These are phyloP conservation scores for Amylocystis lapponica DNA, from an alignment of 768 basidiomycete species.

Conservation along the genomic window DNA sequence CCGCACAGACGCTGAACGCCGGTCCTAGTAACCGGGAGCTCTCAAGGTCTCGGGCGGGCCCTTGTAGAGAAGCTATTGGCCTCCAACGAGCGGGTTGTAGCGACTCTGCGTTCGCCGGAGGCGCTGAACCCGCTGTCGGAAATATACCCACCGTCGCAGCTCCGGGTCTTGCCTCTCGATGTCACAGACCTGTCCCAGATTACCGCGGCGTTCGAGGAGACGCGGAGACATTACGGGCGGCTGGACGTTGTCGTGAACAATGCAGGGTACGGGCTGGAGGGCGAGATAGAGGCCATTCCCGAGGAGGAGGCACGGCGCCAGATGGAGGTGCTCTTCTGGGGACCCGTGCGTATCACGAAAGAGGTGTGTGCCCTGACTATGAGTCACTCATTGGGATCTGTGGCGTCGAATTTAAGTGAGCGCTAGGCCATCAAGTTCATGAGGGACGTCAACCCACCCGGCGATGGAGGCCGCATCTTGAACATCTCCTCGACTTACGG, in stretches of 20 bases:
- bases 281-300: constrained; percentile 32
- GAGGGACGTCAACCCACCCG: constrained; percentile 13
- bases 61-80: constrained; percentile 25
- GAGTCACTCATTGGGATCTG: too few species aligned
- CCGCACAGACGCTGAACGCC: too few species aligned
- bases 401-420: too few species aligned
- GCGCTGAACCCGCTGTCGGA: constrained; percentile 19
- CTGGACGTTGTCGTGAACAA: constrained; percentile 30
- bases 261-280: constrained; percentile 17
- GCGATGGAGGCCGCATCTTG: constrained; percentile 20
- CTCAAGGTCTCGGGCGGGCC: constrained; percentile 26
- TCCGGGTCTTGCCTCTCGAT: constrained; percentile 27
- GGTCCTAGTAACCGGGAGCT: constrained; percentile 32
- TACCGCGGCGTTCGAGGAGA: constrained; percentile 6
- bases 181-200: constrained; percentile 18
- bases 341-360: constrained; percentile 32
- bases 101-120: constrained; percentile 24
- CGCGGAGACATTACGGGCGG: constrained; percentile 18
- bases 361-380: too few species aligned
- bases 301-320: constrained; percentile 29
- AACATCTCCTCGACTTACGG: constrained; percentile 30
- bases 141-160: constrained; percentile 14
- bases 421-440: constrained; percentile 10
- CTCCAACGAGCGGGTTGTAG: constrained; percentile 28
- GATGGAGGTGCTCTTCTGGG: constrained; percentile 43